phyloP scores from a whole-genome alignment of 192 early-diverging fungal species.

The Umbelopsis sp. region DNA sequence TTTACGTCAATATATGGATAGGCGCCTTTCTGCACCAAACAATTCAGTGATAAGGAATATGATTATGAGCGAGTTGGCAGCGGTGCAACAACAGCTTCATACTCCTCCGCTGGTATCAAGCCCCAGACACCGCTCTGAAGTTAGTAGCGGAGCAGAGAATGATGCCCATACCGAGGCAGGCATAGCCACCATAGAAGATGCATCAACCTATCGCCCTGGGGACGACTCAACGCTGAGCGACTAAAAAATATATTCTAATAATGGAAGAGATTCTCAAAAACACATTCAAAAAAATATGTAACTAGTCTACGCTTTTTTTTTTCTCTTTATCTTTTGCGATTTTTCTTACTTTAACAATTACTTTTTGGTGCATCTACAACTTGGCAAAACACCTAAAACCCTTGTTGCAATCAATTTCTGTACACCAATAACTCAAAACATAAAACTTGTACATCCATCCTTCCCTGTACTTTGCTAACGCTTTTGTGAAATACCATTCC shows the following conservation, averaged over 20 bases:
- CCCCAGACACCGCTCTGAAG: not conserved
- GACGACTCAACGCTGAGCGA: constrained; percentile 18
- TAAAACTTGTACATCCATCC: no score
- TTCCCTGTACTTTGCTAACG: no score
- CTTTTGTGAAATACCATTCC: no score
- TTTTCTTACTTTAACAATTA: no score
- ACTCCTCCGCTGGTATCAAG: constrained; percentile 10
- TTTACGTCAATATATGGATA: constrained; percentile 8
- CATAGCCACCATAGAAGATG: constrained; percentile 1
- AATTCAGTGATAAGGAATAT: constrained; percentile 12
- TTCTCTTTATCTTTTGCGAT: no score
- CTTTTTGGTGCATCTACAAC: no score
- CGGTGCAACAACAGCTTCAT: constrained; percentile 15
- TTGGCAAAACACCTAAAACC: no score
- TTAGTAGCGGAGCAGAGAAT: not conserved
- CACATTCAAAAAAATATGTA: not conserved
- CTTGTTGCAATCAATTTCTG: no score
- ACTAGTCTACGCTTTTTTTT: not conserved
- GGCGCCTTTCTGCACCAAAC: not conserved
- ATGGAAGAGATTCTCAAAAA: not conserved
- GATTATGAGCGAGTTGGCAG: constrained; percentile 13
- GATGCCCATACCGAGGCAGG: not conserved
- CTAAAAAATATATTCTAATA: not conserved
- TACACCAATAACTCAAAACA: no score
- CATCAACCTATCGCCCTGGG: not conserved